Base-by-base conservation (phyloP, 2,329 filamentous ascomycete species). In the Pestalotiopsis sp. region DNA sequence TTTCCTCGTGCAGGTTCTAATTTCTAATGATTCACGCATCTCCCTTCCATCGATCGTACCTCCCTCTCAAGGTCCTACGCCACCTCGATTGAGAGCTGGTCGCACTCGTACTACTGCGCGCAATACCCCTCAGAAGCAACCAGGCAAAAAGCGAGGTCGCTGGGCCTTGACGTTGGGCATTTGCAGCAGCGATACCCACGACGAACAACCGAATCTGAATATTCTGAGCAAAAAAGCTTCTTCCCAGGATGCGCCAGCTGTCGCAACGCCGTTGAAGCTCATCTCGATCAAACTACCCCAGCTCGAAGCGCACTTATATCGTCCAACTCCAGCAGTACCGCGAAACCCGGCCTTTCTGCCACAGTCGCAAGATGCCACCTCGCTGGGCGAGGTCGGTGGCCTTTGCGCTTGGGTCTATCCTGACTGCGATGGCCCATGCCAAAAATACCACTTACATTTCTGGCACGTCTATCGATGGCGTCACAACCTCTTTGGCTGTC, bases 401-500 rank as follows among this genome's bases (percentile, higher is more conserved):
- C 58, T 11, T 40, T 20, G 40, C 27, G 20, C 63, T 73, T 23
- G 67, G 68, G 31, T 61, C 49, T 38, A 58, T 71, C 45, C 41
- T 45, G 20, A 49, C 68, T 38, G 36, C 72, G 6, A 68, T 58
- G 25, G 63, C 65, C 58, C 56, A 65, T 25, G 81, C 79, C 14
- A 75, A 73, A 58, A 75, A 83, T 13, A 77, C 76, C 41, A 73
- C 79, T 31, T 83, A 80, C 67, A 81, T 84, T 66, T 78, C 77
- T 25, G 86, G 84, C 38, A 83, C 80, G 41, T 82, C 83, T 69
- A 78, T 78, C 5, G 74, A 83, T 61, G 86, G 85, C 49, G 78
- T 82, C 23, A 81, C 80, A 11, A 77, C 79, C 20, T 75, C 79
- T 36, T 83, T 94, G 49, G 82, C 84, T 64, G 88, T 91, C 72